phyloP scores from a whole-genome alignment of 2,329 filamentous ascomycete genomes.

The Pseudocercospora crystallina region DNA sequence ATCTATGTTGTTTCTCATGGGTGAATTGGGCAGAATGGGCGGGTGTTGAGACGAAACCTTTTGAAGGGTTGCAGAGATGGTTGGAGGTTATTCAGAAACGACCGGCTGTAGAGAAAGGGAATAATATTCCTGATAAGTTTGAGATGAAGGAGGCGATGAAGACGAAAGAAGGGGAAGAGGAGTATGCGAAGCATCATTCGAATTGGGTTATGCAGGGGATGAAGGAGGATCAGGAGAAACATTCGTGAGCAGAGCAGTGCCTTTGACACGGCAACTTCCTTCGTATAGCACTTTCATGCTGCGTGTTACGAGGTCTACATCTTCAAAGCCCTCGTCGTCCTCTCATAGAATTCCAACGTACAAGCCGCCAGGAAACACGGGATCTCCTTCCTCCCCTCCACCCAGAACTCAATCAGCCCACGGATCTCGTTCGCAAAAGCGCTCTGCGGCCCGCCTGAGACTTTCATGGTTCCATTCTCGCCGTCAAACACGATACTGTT shows the following conservation, averaged over 20 bases:
- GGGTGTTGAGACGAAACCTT: slow-evolving; percentile 20
- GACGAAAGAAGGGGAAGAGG: slow-evolving; percentile 39
- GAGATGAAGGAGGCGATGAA: slow-evolving; percentile 41
- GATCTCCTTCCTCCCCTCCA: slow-evolving; percentile 88
- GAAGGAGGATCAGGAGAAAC: slow-evolving; percentile 40
- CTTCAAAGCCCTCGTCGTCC: slow-evolving; percentile 41
- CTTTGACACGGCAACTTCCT: too few relatives aligned
- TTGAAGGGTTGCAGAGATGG: slow-evolving; percentile 35
- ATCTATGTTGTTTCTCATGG: slow-evolving; percentile 50
- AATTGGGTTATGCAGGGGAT: slow-evolving; percentile 38
- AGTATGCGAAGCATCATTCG: slow-evolving; percentile 38
- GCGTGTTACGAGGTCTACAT: too few relatives aligned
- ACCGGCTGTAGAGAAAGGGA: slow-evolving; percentile 34
- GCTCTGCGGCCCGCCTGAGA: slow-evolving; percentile 83
- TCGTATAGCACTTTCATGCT: too few relatives aligned
- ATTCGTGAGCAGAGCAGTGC: too few relatives aligned
- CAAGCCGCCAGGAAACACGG: slow-evolving; percentile 88
- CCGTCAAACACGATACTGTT: slow-evolving; percentile 80
- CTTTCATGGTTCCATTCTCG: slow-evolving; percentile 96
- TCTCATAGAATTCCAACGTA: slow-evolving; percentile 91
- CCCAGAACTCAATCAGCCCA: slow-evolving; percentile 92
- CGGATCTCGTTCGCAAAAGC: slow-evolving; percentile 82
- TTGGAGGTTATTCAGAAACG: slow-evolving; percentile 35
- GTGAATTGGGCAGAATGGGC: slow-evolving; percentile 43
- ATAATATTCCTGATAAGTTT: slow-evolving; percentile 39